Evolutionary conservation across 768 basidiomycete species (phyloP), one percentile per base, ranked within the genome.

Genomic region (Neoboletus magnificus): DNA sequence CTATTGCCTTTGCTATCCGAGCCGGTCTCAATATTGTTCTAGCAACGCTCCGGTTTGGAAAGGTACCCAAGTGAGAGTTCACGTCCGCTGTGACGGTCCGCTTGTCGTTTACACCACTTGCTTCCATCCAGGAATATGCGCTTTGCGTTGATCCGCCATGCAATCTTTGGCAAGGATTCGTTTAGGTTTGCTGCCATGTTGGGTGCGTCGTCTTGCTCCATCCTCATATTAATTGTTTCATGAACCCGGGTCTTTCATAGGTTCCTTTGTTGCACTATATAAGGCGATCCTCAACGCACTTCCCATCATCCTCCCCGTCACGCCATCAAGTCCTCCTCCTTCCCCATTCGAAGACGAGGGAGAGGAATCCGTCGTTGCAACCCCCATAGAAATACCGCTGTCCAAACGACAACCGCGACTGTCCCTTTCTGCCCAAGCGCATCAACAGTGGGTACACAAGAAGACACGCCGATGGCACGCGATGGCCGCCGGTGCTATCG

Each of bases 151-250:
- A 77, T 97, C 48, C 82, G 87, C 4, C 89, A 83, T 73, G 94
- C 93, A 0, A 75, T 96, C 42, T 90, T 97, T 61, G 93, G 93
- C 0, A 58, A 76, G 40, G 94, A 97, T 65, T 86, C 91, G 0
- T 80, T 88, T 65, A 77, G 94, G 20, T 95, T 96, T 59, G 91
- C 86, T 5, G 84, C 86, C 0, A 95, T 95, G 92, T 76, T 98
- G 36, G 93, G 91, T 86, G 27, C 1, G 53, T 57, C 52, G 8
- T 58, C 40, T 46, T 23, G 22, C 46, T 58, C 25, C 32, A 9
- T 25, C 20, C 35, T 23, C 22, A 4, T 6, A 23, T 30, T n/a
- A 1, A 20, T 32, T 30, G n/a, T 11, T 15, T 47, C 27, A 20
- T 32, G 30, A 48, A 15, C 7, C 4, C n/a, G 1, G 23, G 12